These are phyloP conservation scores for Endoconidiophora polonica DNA, from an alignment of 2,329 filamentous ascomycete species.

Conservation along the genomic window DNA sequence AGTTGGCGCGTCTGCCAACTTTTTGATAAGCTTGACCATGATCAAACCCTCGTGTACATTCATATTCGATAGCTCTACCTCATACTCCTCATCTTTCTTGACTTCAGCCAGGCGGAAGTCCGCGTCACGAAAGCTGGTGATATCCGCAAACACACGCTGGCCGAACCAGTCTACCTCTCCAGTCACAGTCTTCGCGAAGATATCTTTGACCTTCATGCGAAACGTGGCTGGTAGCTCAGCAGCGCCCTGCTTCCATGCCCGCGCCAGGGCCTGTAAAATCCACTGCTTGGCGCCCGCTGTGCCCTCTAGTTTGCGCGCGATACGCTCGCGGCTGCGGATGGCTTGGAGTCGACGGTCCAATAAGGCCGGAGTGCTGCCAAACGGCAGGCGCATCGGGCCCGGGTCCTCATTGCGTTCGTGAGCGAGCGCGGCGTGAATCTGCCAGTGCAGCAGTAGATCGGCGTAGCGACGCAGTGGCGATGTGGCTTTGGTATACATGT, in stretches of 20 bases:
- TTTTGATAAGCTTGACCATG: slow-evolving; percentile 27
- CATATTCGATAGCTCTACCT: slow-evolving; percentile 37
- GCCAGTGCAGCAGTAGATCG: slow-evolving; percentile 50
- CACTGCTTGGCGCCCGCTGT: slow-evolving; percentile 32
- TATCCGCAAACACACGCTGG: slow-evolving; percentile 20
- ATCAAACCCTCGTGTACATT: slow-evolving; percentile 32
- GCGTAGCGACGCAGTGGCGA: slow-evolving; percentile 48
- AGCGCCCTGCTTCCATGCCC: slow-evolving; percentile 40
- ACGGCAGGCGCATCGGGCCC: slow-evolving; percentile 26
- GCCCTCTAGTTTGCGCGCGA: slow-evolving; percentile 28
- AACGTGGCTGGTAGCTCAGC: slow-evolving; percentile 30
- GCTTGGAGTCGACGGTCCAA: slow-evolving; percentile 26
- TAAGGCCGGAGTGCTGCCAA: slow-evolving; percentile 16
- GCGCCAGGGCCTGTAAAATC: slow-evolving; percentile 42
- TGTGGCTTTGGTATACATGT: slow-evolving; percentile 47
- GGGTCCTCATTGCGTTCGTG: slow-evolving; percentile 22
- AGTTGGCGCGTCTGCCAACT: neutral
- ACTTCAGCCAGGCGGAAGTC: slow-evolving; percentile 27
- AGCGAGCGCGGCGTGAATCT: slow-evolving; percentile 42
- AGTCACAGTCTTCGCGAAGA: slow-evolving; percentile 21
- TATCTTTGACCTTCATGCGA: slow-evolving; percentile 28
- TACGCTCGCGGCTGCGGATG: slow-evolving; percentile 36
- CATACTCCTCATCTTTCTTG: slow-evolving; percentile 33
- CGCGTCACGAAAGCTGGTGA: slow-evolving; percentile 25
- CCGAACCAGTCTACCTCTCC: slow-evolving; percentile 36